A percentile compares a stretch with the other conserved stretches of the same genome.
Evolutionary conservation across 1,284 basidiomycete genomes (phyloP).

Genomic region (Trametes sp.): DNA sequence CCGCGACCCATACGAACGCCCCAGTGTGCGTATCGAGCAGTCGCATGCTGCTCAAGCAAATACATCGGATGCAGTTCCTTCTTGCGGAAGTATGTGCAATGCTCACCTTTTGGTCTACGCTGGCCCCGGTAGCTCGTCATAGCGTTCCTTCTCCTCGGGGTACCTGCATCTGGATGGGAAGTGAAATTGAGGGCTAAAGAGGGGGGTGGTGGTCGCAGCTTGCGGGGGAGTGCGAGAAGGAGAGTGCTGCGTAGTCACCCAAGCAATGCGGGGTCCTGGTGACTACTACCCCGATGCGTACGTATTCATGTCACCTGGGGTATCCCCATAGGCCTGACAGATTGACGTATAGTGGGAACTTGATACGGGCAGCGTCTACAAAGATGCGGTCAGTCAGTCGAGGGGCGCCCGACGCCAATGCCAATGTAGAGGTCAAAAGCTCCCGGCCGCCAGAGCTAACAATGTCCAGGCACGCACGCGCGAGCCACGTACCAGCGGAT

Average conservation of each 20-base stretch:
- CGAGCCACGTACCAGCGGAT: too few species aligned
- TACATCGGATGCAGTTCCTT: neutral
- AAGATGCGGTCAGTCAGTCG: neutral
- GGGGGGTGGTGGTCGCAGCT: neutral
- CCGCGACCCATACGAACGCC: slow-evolving; percentile 6
- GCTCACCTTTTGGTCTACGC: neutral
- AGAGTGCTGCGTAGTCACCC: too few species aligned
- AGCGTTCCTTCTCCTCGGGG: neutral
- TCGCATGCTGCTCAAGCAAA: too few species aligned
- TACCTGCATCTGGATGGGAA: too few species aligned
- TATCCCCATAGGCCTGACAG: neutral
- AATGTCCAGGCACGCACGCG: too few species aligned
- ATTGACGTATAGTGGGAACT: neutral
- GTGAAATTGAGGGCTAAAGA: neutral
- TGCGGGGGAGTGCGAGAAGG: too few species aligned
- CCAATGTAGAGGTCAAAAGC: too few species aligned
- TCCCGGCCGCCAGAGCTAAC: too few species aligned
- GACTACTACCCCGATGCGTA: neutral
- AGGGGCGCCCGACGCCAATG: neutral
- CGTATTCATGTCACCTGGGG: neutral
- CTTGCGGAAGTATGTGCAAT: neutral
- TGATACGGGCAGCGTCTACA: neutral
- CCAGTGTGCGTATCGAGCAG: slow-evolving; percentile 15
- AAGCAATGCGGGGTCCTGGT: neutral
- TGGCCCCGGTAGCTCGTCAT: neutral